A percentile compares a stretch with the other conserved stretches of the same genome.
Evolutionary conservation across 371 early-diverging fungal species (phyloP).

Genomic region (Syncephalastrum monosporum): DNA sequence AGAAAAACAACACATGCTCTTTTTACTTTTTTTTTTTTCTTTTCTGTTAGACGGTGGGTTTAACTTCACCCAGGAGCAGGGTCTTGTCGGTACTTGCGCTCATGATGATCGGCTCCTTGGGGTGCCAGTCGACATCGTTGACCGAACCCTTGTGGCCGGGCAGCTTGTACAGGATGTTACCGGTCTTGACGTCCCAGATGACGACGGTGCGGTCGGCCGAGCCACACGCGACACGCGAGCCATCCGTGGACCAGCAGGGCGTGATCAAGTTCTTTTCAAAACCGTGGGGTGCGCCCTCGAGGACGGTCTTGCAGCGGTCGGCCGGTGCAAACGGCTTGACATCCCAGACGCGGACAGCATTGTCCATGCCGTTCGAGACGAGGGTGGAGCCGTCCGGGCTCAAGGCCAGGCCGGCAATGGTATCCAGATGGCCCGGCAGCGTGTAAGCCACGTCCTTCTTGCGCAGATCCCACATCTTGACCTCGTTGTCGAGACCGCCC

Average conservation of each 20-base stretch:
- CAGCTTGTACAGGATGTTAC: slow-evolving; percentile 87
- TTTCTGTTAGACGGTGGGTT: slow-evolving; percentile 29
- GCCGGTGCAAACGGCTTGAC: slow-evolving; percentile 83
- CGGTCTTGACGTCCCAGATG: slow-evolving; percentile 91
- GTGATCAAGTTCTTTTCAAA: slow-evolving; percentile 90
- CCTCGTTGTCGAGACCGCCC: slow-evolving; percentile 90
- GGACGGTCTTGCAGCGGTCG: slow-evolving; percentile 63
- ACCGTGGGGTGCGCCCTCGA: slow-evolving; percentile 93
- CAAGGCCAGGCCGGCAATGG: slow-evolving; percentile 83
- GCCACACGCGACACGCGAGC: slow-evolving; percentile 87
- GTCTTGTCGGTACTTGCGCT: slow-evolving; percentile 87
- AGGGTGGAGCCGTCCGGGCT: slow-evolving; percentile 83
- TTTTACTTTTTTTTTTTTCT: too few species aligned
- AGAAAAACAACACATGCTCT: too few species aligned
- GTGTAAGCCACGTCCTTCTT: slow-evolving; percentile 65
- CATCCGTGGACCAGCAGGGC: slow-evolving; percentile 91
- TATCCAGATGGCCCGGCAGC: slow-evolving; percentile 85
- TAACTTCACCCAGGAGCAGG: slow-evolving; percentile 84
- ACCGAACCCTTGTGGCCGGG: slow-evolving; percentile 97
- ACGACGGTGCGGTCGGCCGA: slow-evolving; percentile 92
- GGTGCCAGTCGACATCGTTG: slow-evolving; percentile 96
- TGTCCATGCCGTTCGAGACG: slow-evolving; percentile 90
- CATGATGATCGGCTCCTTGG: slow-evolving; percentile 84
- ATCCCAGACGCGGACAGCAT: slow-evolving; percentile 91
- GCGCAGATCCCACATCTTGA: slow-evolving; percentile 90